Base-by-base conservation (phyloP, 345 rosid genomes). In the Pelargonium nanum region DNA sequence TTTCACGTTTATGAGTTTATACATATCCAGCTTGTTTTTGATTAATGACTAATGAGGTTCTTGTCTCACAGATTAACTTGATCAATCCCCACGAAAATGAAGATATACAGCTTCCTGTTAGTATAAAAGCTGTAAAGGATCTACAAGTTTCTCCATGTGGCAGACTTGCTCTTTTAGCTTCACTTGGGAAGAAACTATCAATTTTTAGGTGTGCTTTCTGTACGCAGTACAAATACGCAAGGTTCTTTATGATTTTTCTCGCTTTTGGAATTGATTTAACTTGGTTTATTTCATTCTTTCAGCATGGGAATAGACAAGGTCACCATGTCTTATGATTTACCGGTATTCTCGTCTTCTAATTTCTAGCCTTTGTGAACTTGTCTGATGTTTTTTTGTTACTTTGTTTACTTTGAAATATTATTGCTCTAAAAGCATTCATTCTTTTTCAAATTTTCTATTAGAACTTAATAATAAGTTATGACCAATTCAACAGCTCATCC, bases 141-240 rank as follows among this genome's bases (percentile, higher is more conserved):
- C 72, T 87, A 67, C 86, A 64, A 51, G 61, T 87, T 53, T 85
- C 84, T 73, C 87, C 91, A 17, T 72, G 45, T 57, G 61, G 72
- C 48, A 74, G 72, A 60, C 82, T 74, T 66, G 86, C 73, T 12
- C 84, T 84, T 26, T 81, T 72, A 65, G 86, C 88, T 63, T 82
- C 91, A 54, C 57, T 87, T 28, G 91, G 91, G 55, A 87, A 85
- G 72, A 84, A 79, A 32, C 40, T 87, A 74, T 79, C 83, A 23
- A 70, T 87, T 78, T 64, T 84, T 65, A 87, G 86, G 88, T 83
- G 65, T n/a, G 53, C 22, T 25, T 61, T 19, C 58, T 54, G 6
- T 55, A 53, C 44, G 40, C 22, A 22, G 59, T 50, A 65, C 32
- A n/a, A 50, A 19, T 30, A n/a, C n/a, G n/a, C n/a, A n/a, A 26